These are phyloP conservation scores for Paramecium biaurelia DNA, from an alignment of 73 alveolate species.

Conservation along the genomic window DNA sequence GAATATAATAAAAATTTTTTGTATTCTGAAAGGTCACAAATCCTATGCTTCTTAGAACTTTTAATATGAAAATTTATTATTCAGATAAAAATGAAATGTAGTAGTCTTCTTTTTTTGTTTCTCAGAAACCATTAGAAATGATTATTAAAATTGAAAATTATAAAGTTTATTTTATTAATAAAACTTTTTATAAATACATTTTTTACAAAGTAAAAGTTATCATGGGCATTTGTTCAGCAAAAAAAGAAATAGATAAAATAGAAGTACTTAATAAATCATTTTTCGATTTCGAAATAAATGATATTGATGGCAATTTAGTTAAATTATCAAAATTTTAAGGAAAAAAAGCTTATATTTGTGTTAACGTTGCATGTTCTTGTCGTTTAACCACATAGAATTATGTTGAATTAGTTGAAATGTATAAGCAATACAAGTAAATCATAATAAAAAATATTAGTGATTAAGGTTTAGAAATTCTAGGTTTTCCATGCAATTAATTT, in stretches of 20 bases:
- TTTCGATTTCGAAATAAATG: slow-evolving; percentile 1
- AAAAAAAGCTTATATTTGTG: slow-evolving; percentile 31
- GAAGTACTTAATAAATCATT: neutral
- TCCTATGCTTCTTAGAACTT: neutral
- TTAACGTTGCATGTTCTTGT: slow-evolving; percentile 53
- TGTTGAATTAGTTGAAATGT: slow-evolving; percentile 27
- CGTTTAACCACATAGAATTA: slow-evolving; percentile 35
- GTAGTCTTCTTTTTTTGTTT: neutral
- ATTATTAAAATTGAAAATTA: slow-evolving; percentile 33
- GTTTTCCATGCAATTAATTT: slow-evolving; percentile 59
- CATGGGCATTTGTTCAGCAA: neutral
- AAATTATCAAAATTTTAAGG: neutral
- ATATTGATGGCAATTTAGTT: neutral
- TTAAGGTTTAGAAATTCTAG: slow-evolving; percentile 54
- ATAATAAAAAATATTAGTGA: neutral
- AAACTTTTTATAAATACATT: neutral
- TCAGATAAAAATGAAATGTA: too few species aligned
- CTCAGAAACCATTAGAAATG: slow-evolving; percentile 50
- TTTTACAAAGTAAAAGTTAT: neutral
- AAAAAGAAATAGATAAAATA: neutral
- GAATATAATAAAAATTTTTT: too few species aligned
- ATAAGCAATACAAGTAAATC: neutral
- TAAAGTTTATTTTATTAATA: neutral
- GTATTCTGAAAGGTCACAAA: too few species aligned
- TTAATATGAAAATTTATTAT: too few species aligned